These are phyloP conservation scores for Drechslera avenae DNA, from an alignment of 2,329 filamentous ascomycete genomes.

Conservation along the genomic window DNA sequence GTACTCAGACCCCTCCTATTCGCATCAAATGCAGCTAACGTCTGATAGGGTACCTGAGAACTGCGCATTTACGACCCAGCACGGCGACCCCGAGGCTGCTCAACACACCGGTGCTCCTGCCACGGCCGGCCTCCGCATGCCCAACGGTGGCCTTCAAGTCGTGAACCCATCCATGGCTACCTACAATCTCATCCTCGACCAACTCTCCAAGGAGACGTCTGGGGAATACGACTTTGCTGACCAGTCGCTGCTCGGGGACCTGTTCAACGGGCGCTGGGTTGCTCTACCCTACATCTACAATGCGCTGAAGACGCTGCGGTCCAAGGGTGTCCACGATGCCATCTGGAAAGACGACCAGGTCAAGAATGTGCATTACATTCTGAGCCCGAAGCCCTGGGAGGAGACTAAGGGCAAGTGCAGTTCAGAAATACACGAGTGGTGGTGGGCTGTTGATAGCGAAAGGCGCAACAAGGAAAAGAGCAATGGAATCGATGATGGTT, in stretches of 20 bases:
- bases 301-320: constrained; percentile 64
- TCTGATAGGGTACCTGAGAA: constrained; percentile 57
- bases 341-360: constrained; percentile 66
- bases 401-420: constrained; percentile 53
- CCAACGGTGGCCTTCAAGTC: constrained; percentile 66
- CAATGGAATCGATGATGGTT: constrained; percentile 57
- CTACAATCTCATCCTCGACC: constrained; percentile 59
- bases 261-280: constrained; percentile 64
- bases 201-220: constrained; percentile 53
- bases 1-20: constrained; percentile 43
- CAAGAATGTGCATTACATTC: constrained; percentile 67
- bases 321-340: constrained; percentile 60
- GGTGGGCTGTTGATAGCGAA: constrained; percentile 60
- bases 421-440: constrained; percentile 62
- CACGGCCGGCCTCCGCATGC: constrained; percentile 60
- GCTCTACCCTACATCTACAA: constrained; percentile 66
- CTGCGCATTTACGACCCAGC: constrained; percentile 66
- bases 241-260: constrained; percentile 62
- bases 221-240: constrained; percentile 65
- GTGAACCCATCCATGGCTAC: constrained; percentile 61
- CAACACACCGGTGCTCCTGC: constrained; percentile 58
- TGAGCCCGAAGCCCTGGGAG: constrained; percentile 68
- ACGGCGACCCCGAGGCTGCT: constrained; percentile 55
- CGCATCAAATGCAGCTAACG: background rate
- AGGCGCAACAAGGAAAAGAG: constrained; percentile 56